Percentiles rank a stretch among this genome's conserved stretches.
These are phyloP conservation scores for Gamsiella multidivaricata DNA, from an alignment of 192 early-diverging fungal species.

Conservation along the genomic window DNA sequence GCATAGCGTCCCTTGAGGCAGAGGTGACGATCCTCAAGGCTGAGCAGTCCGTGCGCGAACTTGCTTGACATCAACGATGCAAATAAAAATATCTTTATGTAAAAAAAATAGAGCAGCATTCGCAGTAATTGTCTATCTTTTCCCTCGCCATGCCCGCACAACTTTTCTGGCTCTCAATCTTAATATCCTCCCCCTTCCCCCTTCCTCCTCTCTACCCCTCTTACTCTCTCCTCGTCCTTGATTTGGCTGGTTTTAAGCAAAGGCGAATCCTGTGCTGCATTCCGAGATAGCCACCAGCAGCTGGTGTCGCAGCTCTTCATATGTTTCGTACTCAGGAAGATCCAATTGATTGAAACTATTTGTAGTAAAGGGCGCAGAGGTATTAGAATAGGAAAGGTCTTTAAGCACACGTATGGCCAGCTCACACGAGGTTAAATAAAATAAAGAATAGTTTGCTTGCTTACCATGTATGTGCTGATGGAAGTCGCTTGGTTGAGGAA, in stretches of 20 bases:
- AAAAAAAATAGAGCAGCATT: no score
- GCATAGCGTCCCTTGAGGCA: slow-evolving; percentile 49
- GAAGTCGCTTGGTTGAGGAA: slow-evolving; percentile 80
- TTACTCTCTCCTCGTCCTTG: no score
- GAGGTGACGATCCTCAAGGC: slow-evolving; percentile 54
- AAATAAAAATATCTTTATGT: no score
- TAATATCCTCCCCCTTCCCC: no score
- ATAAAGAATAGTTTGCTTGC: neutral
- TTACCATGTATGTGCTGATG: slow-evolving; percentile 97
- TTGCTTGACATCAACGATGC: no score
- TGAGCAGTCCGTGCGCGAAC: slow-evolving; percentile 36
- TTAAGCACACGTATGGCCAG: neutral
- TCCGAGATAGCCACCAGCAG: slow-evolving; percentile 91
- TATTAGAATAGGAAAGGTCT: slow-evolving; percentile 1
- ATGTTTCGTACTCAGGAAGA: slow-evolving; percentile 90
- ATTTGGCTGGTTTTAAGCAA: no score
- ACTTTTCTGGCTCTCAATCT: no score
- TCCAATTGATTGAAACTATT: slow-evolving; percentile 98
- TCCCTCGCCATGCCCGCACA: no score
- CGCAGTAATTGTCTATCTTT: no score
- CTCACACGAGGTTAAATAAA: no score
- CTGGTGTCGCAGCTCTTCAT: slow-evolving; percentile 85
- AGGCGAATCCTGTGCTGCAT: slow-evolving; percentile 93
- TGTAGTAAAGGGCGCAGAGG: neutral
- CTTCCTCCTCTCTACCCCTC: no score